These are phyloP conservation scores for Apiospora aurea DNA, from an alignment of 2,329 filamentous ascomycete genomes.

Conservation along the genomic window DNA sequence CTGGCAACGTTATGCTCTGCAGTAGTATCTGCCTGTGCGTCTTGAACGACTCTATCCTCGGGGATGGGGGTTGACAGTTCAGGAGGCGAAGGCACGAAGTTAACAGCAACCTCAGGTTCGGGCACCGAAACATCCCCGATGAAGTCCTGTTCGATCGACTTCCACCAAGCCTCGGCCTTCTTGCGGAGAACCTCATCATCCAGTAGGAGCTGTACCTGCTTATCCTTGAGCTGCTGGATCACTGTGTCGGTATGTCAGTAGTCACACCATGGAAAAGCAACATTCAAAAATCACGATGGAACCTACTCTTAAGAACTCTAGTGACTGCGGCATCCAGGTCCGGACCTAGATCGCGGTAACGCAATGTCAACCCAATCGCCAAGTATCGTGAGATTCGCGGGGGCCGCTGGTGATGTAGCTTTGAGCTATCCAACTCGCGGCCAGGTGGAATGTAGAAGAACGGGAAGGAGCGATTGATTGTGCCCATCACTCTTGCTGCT, in stretches of 20 bases:
- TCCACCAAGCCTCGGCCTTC: constrained; percentile 33
- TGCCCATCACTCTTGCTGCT: background rate
- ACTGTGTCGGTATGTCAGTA: background rate
- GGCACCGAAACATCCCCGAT: constrained; percentile 29
- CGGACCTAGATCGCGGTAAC: background rate
- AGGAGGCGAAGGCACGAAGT: background rate
- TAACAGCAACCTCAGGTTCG: background rate
- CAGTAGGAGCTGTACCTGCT: constrained; percentile 33
- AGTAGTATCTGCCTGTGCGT: background rate
- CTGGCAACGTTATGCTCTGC: background rate
- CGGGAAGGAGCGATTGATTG: constrained; percentile 30
- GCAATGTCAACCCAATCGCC: constrained; percentile 30
- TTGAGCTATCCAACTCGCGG: constrained; percentile 25
- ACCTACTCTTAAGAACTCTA: background rate
- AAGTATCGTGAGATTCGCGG: constrained; percentile 30
- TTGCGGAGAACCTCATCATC: constrained; percentile 30
- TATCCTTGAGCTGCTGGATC: background rate
- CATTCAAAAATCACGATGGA: background rate
- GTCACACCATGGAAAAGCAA: too few species aligned
- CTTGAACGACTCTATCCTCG: background rate
- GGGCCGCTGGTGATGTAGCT: constrained; percentile 24
- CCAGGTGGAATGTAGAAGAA: constrained; percentile 34
- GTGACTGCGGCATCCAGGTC: background rate
- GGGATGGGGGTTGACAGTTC: background rate
- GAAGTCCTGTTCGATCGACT: constrained; percentile 26